Evolutionary conservation across 257 asterid species (phyloP), one percentile per base, ranked within the genome.

Genomic region (Lantana camara): DNA sequence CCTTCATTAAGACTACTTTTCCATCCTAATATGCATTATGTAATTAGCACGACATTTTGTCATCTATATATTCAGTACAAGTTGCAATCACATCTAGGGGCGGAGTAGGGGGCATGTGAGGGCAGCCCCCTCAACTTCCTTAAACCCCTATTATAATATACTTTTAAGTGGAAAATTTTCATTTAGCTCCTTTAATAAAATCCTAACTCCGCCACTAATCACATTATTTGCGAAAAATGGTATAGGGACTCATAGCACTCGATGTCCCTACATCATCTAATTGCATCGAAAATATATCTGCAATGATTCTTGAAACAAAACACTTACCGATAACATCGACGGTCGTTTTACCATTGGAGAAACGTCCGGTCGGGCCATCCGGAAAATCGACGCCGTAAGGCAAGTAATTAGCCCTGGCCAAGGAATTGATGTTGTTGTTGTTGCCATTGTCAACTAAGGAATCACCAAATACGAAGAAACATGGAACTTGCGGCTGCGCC

Each of bases 371-470:
- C 0, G 95, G 90, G 4, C 95, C 95, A 1, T 12, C 57, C 0
- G 82, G 67, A 38, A 72, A 87, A 71, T 87, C 95, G 5, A 85
- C 48, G 0, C 95, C 95, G 30, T 87, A 87, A 52, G 95, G 95
- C 85, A 82, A 73, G 77, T 82, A 87, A 29, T 87, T 85, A 14
- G 95, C 93, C 63, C 74, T 75, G 4, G 95, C 95, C 68, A 87
- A 63, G 0, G 95, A 87, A 41, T 65, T 71, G 14, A 87, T 87
- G 45, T 65, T 66, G 67, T 87, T 87, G 34, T 87, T 87, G 59
- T 87, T 87, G 1, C 95, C 95, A 60, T 85, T 85, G 38, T 87
- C 95, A 21, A 84, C 93, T 60, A 87, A 71, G 0, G 95, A 87
- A 60, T 87, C 95, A 15, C 95, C 95, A 32, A 87, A 87, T 38